These are phyloP conservation scores for Penicillium palitans DNA, from an alignment of 2,329 filamentous ascomycete species.

Conservation along the genomic window DNA sequence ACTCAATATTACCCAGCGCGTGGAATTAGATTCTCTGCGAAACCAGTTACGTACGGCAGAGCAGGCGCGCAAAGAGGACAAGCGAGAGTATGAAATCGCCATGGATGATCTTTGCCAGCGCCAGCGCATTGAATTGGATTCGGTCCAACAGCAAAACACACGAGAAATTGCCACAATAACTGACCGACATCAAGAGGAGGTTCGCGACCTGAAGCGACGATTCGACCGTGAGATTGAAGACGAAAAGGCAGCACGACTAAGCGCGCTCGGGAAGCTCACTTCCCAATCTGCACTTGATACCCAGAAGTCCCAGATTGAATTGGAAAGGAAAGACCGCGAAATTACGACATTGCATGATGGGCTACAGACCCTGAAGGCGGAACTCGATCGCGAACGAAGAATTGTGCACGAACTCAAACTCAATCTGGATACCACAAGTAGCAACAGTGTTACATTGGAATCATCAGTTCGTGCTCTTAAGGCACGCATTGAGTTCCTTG, in stretches of 20 bases:
- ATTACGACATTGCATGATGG: conserved; percentile 46
- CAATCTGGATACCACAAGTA: conserved; percentile 60
- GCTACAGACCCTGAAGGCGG: conserved; percentile 44
- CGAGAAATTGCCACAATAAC: conserved; percentile 59
- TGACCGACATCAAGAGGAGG: conserved; percentile 65
- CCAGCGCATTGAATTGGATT: conserved; percentile 48
- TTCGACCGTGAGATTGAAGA: conserved; percentile 68
- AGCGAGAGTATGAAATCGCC: conserved; percentile 54
- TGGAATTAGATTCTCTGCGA: conserved; percentile 66
- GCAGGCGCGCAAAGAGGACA: conserved; percentile 52
- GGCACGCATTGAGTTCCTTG: conserved; percentile 83
- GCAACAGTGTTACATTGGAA: conserved; percentile 67
- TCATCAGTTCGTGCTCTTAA: conserved; percentile 72
- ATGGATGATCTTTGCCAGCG: conserved; percentile 56
- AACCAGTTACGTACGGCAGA: conserved; percentile 53
- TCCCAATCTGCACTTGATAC: conserved; percentile 39
- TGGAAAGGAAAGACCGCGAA: conserved; percentile 58
- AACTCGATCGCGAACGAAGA: conserved; percentile 63
- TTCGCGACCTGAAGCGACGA: conserved; percentile 64
- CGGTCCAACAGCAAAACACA: conserved; percentile 45
- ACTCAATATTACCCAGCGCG: conserved; percentile 58
- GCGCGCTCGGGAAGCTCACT: conserved; percentile 42
- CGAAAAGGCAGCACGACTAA: conserved; percentile 48
- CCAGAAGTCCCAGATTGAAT: conserved; percentile 44
- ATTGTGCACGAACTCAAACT: conserved; percentile 60